phyloP scores from a whole-genome alignment of 805 yeast species.

The Pichia californica region DNA sequence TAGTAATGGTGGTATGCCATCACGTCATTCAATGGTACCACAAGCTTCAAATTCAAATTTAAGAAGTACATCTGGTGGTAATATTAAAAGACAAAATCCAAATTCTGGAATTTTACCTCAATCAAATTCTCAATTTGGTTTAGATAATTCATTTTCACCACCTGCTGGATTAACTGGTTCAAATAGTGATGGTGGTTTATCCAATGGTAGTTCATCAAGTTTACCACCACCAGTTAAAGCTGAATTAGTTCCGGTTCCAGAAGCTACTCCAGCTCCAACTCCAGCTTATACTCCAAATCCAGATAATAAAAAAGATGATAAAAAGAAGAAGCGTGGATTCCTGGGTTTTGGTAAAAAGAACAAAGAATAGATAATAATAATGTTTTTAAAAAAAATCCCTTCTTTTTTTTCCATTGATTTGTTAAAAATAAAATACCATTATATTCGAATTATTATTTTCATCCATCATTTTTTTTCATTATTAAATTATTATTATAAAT shows the following conservation, averaged over 20 bases:
- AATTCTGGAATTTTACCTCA: slow-evolving; percentile 1
- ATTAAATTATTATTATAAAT: no score
- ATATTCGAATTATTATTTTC: no score
- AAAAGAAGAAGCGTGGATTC: slow-evolving; percentile 44
- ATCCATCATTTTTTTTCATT: no score
- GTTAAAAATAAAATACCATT: no score
- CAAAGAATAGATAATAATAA: background rate
- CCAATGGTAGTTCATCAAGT: slow-evolving; percentile 6
- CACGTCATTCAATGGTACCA: slow-evolving; percentile 29
- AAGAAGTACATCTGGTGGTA: background rate
- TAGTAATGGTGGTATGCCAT: slow-evolving; percentile 15
- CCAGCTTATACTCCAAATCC: slow-evolving; percentile 45
- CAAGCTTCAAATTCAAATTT: slow-evolving; percentile 2
- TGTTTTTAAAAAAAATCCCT: background rate
- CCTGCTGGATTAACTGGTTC: slow-evolving; percentile 4
- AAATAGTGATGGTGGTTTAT: slow-evolving; percentile 2
- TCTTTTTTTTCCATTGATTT: no score
- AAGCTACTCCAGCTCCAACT: slow-evolving; percentile 29
- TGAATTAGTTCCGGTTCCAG: slow-evolving; percentile 23
- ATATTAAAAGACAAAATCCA: background rate
- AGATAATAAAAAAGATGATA: slow-evolving; percentile 25
- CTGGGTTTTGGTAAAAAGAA: slow-evolving; percentile 52
- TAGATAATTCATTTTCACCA: slow-evolving; percentile 2
- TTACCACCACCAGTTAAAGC: slow-evolving; percentile 3
- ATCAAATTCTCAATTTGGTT: slow-evolving; percentile 1